phyloP scores from a whole-genome alignment of 2,329 filamentous ascomycete species.

The Fusarium sp. region DNA sequence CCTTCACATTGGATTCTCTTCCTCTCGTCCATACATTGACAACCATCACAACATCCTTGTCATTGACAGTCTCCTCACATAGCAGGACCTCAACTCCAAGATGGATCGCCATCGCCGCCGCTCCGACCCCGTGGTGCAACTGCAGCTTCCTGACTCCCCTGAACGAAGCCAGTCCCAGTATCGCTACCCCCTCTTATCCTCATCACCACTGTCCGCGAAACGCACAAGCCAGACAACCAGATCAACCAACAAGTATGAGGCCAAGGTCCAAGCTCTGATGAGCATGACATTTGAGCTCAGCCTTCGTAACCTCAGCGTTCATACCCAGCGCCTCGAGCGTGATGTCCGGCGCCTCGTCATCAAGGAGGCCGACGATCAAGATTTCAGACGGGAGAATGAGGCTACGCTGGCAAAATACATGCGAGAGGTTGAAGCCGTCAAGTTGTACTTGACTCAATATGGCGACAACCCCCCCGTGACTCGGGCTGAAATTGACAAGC shows the following conservation, averaged over 20 bases:
- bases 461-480: conserved; percentile 20
- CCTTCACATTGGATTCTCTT: background rate
- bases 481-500: conserved; percentile 29
- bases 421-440: conserved; percentile 49
- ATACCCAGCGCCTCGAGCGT: conserved; percentile 47
- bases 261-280: conserved; percentile 50
- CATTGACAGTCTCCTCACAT: background rate
- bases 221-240: background rate
- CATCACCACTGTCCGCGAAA: too few relatives aligned
- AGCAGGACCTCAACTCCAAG: background rate
- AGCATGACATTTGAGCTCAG: conserved; percentile 54
- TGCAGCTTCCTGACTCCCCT: conserved; percentile 2
- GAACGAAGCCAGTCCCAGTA: conserved; percentile 6
- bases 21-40: background rate
- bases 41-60: background rate
- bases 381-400: conserved; percentile 43
- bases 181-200: background rate
- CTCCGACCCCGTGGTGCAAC: conserved; percentile 19
- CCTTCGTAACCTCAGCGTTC: conserved; percentile 45
- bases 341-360: conserved; percentile 45
- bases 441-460: conserved; percentile 37
- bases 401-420: conserved; percentile 1
- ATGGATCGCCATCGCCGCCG: conserved; percentile 30
- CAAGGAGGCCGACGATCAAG: conserved; percentile 43
- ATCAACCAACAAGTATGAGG: conserved; percentile 27